A percentile compares a stretch with the other conserved stretches of the same genome.
Conservation (phyloP, 352 stramenopile species). For the Phytophthora sansomeana region DNA sequence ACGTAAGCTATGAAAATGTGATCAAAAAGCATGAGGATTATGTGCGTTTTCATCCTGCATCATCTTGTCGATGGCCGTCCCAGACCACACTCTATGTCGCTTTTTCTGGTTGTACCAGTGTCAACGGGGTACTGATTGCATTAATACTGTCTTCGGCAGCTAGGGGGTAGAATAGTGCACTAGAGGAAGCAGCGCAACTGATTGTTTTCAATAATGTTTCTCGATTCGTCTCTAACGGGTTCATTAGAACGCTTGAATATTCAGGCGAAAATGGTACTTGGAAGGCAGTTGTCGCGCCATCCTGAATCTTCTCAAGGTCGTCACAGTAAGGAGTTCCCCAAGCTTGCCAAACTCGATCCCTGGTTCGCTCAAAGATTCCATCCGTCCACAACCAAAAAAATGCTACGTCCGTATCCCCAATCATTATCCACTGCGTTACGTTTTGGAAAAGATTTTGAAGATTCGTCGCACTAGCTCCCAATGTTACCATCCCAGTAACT, state of each 20-base stretch:
- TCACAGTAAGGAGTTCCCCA: too few relatives aligned
- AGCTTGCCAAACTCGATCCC: too few relatives aligned
- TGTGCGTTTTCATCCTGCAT: too few relatives aligned
- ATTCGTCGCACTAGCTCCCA: constrained; percentile 30
- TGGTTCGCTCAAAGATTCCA: constrained; percentile 11
- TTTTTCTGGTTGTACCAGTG: too few relatives aligned
- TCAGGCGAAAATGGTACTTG: not conserved
- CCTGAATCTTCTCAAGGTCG: too few relatives aligned
- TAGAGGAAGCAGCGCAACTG: too few relatives aligned
- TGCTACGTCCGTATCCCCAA: constrained; percentile 23
- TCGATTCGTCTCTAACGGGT: not conserved
- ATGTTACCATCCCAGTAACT: constrained; percentile 4
- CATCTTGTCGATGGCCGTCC: too few relatives aligned
- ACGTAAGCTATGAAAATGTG: too few relatives aligned
- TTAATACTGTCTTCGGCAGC: constrained; percentile 1
- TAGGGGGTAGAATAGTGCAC: not conserved
- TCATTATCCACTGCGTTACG: constrained; percentile 16
- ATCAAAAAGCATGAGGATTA: too few relatives aligned
- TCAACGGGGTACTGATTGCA: not conserved
- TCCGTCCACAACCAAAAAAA: constrained; percentile 31
- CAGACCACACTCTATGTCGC: too few relatives aligned
- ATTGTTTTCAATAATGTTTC: not conserved
- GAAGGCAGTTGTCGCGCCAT: too few relatives aligned
- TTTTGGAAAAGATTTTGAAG: constrained; percentile 26
- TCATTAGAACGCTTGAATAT: constrained; percentile 1